phyloP scores from a whole-genome alignment of 306 rosid genomes.

The Vachellia pachyceras region DNA sequence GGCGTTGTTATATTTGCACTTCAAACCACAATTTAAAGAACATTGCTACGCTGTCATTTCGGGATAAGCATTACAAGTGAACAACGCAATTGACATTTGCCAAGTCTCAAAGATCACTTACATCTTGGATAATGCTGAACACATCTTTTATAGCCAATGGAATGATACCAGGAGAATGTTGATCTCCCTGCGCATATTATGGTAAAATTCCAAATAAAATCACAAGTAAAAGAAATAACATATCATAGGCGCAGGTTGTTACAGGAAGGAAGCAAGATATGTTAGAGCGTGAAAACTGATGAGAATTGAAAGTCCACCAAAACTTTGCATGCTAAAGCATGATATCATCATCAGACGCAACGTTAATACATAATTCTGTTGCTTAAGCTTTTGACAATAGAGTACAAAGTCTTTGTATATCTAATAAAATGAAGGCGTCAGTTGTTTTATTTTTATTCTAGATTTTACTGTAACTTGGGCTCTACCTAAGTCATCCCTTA shows the following conservation, averaged over 20 bases:
- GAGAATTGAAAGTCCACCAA: neutral
- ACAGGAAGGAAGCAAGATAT: conserved; percentile 17
- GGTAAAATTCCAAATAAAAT: conserved; percentile 24
- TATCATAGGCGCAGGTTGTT: conserved; percentile 13
- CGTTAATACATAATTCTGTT: neutral
- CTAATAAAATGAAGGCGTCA: neutral
- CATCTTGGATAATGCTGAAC: conserved; percentile 97
- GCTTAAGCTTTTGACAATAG: conserved; percentile 8
- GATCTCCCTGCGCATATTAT: conserved; percentile 84
- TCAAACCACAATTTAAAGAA: conserved; percentile 20
- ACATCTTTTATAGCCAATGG: conserved; percentile 99
- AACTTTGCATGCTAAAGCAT: conserved; percentile 18
- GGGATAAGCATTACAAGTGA: neutral
- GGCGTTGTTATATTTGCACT: neutral
- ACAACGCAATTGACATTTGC: conserved; percentile 10
- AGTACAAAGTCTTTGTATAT: conserved; percentile 5
- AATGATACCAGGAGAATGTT: conserved; percentile 85
- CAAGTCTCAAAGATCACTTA: conserved; percentile 51
- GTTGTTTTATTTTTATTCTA: neutral
- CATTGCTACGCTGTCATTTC: neutral
- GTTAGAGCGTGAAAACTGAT: neutral
- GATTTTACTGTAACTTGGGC: neutral
- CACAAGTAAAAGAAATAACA: conserved; percentile 1
- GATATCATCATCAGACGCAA: neutral
- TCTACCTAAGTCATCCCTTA: neutral